Conservation (phyloP, 108 stramenopile species). For the Pseudonitzschia pungens region DNA sequence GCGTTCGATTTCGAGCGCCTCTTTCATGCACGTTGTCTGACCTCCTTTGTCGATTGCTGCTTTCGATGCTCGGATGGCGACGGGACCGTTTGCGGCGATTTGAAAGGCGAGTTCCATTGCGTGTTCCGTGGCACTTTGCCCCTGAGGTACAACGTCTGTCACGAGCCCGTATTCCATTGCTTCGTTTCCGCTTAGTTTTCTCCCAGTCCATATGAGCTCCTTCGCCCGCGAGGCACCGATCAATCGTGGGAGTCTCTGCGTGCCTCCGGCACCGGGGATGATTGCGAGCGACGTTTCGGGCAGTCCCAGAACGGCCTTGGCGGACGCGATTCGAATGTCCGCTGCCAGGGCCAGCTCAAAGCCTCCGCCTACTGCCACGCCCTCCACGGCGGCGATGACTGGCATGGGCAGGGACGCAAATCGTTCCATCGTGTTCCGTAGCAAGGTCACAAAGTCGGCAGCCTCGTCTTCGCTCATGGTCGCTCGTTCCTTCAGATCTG, state of each 20-base stretch:
- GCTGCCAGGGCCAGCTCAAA: slow-evolving; percentile 77
- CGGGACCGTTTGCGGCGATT: slow-evolving; percentile 70
- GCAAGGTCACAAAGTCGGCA: slow-evolving; percentile 51
- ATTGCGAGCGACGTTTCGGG: slow-evolving; percentile 84
- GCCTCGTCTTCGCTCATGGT: slow-evolving; percentile 65
- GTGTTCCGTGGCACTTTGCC: slow-evolving; percentile 18
- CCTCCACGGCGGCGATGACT: slow-evolving; percentile 76
- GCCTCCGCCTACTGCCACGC: slow-evolving; percentile 84
- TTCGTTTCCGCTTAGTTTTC: slow-evolving; percentile 39
- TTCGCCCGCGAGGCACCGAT: slow-evolving; percentile 66
- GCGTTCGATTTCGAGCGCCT: slow-evolving; percentile 67
- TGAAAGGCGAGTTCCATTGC: slow-evolving; percentile 50
- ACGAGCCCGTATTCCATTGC: slow-evolving; percentile 63
- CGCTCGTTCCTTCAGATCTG: slow-evolving; percentile 79
- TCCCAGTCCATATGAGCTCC: slow-evolving; percentile 73
- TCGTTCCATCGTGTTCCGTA: slow-evolving; percentile 62
- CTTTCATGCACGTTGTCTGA: slow-evolving; percentile 34
- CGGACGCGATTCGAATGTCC: slow-evolving; percentile 66
- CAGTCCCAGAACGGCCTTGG: slow-evolving; percentile 61
- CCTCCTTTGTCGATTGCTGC: slow-evolving; percentile 66
- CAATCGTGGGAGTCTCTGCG: slow-evolving; percentile 71
- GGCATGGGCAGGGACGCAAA: slow-evolving; percentile 64
- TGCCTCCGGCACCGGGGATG: slow-evolving; percentile 85
- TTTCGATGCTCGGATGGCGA: slow-evolving; percentile 79
- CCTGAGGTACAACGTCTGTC: slow-evolving; percentile 43